Base-by-base conservation (phyloP, 768 basidiomycete genomes). In the Macrolepiota dolichaula region DNA sequence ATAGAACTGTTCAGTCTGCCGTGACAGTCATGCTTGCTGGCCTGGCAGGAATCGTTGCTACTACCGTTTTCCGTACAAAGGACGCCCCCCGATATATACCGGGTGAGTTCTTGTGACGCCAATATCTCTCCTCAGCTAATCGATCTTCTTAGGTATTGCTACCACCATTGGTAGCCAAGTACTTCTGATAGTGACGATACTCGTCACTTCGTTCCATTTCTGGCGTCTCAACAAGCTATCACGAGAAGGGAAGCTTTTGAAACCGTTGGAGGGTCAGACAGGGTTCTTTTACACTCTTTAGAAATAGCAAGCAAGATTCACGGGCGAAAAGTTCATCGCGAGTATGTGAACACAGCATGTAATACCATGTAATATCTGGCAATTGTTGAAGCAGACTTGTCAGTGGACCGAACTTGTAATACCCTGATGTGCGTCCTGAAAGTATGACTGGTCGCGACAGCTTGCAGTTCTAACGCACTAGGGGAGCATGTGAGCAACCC, bases 101-200 rank as follows among this genome's bases (percentile, higher is more conserved):
- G 19, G 79, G 79, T 76, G 46, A 29, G 64, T 25, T 22, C 5
- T 32, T 44, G 4, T 3, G 15, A 7, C 6, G 4, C 46, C 51
- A 44, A 35, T 22, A 51, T 17, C 2, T n/a, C 51, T 56, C 35
- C 36, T 51, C 49, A 42, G 53, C 40, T 44, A 47, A 15, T 44
- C n/a, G 13, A 32, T 52, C 19, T 38, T 55, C 22, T 17, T 55
- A 69, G 57, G 52, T 42, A 47, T 59, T 19, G 15, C 35, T 12
- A 44, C 32, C 3, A 55, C 57, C 29, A 47, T 63, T 46, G 62
- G 25, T 7, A 49, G 51, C 29, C 62, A 59, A 38, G 24, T 35
- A 13, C 62, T 63, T 13, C 51, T 63, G n/a, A 47, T 63, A 5
- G 3, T 40, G 25, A 52, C 58, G n/a, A 19, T 59, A n/a, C 46